Conservation (phyloP, 306 rosid species). For the Acacia crassicarpa region DNA sequence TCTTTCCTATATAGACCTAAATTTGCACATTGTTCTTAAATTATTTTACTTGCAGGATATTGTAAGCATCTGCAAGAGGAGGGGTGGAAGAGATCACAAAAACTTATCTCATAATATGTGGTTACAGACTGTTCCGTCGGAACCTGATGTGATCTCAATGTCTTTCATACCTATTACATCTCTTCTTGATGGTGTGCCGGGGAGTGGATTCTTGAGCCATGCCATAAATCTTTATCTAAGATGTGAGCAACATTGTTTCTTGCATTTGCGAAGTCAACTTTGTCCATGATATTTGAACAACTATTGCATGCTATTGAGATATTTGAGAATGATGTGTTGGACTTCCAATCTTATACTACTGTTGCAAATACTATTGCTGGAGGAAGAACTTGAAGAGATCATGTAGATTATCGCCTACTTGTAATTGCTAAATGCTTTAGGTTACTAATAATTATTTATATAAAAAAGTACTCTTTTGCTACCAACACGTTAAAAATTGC, state of each 20-base stretch:
- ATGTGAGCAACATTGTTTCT: conserved; percentile 62
- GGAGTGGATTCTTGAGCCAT: conserved; percentile 98
- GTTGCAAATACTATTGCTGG: neutral
- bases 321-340: conserved; percentile 15
- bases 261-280: conserved; percentile 4
- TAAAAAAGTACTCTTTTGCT: neutral
- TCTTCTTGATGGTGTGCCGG: conserved; percentile 88
- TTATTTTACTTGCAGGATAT: conserved; percentile 64
- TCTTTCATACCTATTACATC: conserved; percentile 93
- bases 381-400: neutral
- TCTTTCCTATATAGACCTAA: conserved; percentile 15
- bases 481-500: neutral
- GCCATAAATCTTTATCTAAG: conserved; percentile 96
- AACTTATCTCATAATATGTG: conserved; percentile 72
- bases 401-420: neutral
- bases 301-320: neutral
- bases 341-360: neutral
- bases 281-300: conserved; percentile 21
- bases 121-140: conserved; percentile 81
- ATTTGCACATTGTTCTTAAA: conserved; percentile 16
- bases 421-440: neutral
- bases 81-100: conserved; percentile 76
- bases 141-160: conserved; percentile 96
- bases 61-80: conserved; percentile 69
- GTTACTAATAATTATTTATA: neutral